Conservation (phyloP, 2,329 filamentous ascomycete species). For the Mariannaea sp. region DNA sequence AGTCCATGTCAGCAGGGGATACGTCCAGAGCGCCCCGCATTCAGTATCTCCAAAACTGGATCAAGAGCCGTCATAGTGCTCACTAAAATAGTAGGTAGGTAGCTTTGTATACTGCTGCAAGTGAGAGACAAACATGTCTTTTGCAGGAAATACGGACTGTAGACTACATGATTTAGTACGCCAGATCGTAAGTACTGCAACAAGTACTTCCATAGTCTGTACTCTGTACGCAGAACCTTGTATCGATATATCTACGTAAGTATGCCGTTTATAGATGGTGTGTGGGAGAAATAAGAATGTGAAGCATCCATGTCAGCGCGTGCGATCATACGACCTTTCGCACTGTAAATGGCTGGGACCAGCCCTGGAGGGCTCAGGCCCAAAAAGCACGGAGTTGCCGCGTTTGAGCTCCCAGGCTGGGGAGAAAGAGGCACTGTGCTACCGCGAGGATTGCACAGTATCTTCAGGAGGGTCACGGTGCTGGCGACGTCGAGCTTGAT, state of each 20-base stretch:
- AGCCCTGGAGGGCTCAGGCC: background rate
- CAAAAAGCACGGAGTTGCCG: slow-evolving; percentile 1
- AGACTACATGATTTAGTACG: no score
- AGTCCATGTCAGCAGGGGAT: background rate
- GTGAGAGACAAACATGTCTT: background rate
- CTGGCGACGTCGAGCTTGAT: slow-evolving; percentile 20
- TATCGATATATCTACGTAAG: no score
- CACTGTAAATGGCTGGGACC: slow-evolving; percentile 14
- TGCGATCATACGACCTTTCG: background rate
- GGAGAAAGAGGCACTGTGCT: slow-evolving; percentile 10
- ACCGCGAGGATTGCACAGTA: slow-evolving; percentile 9
- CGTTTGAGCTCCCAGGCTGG: background rate
- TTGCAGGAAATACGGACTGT: no score
- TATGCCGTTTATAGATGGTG: slow-evolving; percentile 8
- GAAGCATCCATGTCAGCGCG: background rate
- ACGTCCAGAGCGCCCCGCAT: background rate
- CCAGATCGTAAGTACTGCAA: no score
- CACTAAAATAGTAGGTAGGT: background rate
- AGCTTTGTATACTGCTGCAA: background rate
- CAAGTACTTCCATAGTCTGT: no score
- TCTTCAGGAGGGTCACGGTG: background rate
- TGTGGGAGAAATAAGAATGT: background rate
- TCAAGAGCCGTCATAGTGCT: background rate
- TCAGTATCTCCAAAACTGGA: background rate
- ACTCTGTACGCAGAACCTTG: no score